Conservation (phyloP, 192 early-diverging fungal genomes). For the Powellomyces hirtus region DNA sequence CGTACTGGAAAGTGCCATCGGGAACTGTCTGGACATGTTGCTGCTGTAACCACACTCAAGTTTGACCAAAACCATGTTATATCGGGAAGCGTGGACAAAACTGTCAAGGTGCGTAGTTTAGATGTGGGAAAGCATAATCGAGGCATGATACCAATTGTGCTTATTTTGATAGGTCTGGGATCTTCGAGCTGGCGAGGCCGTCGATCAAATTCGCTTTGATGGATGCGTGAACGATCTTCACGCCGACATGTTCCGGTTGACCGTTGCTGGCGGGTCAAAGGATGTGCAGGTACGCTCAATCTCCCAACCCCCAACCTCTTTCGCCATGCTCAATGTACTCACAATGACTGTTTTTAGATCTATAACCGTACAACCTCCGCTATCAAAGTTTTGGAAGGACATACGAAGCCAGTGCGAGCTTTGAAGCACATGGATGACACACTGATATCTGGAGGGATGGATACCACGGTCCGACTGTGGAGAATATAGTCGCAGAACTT, state of each 20-base stretch:
- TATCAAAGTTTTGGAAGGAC: constrained; percentile 31
- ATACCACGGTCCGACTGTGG: constrained; percentile 35
- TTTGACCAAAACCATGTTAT: constrained; percentile 36
- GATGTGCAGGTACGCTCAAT: constrained; percentile 19
- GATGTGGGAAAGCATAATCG: neutral
- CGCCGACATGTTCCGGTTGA: constrained; percentile 27
- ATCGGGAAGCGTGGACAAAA: constrained; percentile 36
- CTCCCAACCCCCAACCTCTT: neutral
- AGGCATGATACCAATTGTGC: neutral
- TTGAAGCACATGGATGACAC: constrained; percentile 27
- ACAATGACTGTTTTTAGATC: constrained; percentile 9
- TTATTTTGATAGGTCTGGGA: constrained; percentile 39
- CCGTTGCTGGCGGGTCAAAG: constrained; percentile 29
- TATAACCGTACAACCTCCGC: constrained; percentile 34
- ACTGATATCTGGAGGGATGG: constrained; percentile 41
- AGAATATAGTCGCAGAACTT: constrained; percentile 19
- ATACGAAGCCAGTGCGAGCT: constrained; percentile 32
- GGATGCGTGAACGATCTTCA: constrained; percentile 31
- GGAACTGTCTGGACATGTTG: constrained; percentile 29
- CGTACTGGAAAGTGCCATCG: constrained; percentile 41
- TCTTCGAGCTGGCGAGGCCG: constrained; percentile 32
- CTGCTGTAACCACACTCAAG: constrained; percentile 28
- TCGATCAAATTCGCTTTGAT: constrained; percentile 27
- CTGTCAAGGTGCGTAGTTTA: constrained; percentile 28
- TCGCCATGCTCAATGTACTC: neutral